Conservation (phyloP, 345 rosid species). For the Brassica napus region DNA sequence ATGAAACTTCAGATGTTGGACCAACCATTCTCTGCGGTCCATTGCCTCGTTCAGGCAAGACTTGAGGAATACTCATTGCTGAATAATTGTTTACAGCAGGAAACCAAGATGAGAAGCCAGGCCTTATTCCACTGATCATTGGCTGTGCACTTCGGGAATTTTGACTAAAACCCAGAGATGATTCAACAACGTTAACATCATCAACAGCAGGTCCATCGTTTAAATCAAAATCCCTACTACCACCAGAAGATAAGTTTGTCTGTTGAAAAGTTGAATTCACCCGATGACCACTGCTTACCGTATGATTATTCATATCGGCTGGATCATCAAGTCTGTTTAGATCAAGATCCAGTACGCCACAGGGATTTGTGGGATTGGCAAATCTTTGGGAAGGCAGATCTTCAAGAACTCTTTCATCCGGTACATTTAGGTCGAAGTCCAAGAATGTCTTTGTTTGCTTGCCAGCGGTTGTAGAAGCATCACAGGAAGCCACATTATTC, state of each 20-base stretch:
- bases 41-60: constrained; percentile 62
- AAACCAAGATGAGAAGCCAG: constrained; percentile 67
- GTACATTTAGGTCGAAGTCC: constrained; percentile 82
- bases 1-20: constrained; percentile 52
- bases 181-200: constrained; percentile 52
- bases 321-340: constrained; percentile 72
- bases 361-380: constrained; percentile 40
- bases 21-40: constrained; percentile 71
- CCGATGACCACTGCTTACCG: constrained; percentile 44
- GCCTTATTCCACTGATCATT: constrained; percentile 48
- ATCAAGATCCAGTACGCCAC: constrained; percentile 85
- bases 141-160: constrained; percentile 57
- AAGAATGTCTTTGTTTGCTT: constrained; percentile 54
- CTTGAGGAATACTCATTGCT: constrained; percentile 58
- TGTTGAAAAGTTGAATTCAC: constrained; percentile 45
- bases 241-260: constrained; percentile 38
- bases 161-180: constrained; percentile 48
- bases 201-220: constrained; percentile 78
- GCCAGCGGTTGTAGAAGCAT: constrained; percentile 39
- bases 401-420: constrained; percentile 81
- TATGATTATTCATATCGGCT: constrained; percentile 45
- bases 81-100: constrained; percentile 58
- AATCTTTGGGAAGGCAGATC: constrained; percentile 56
- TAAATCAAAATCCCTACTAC: constrained; percentile 72
- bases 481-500: constrained; percentile 29